phyloP scores from a whole-genome alignment of 495 filamentous ascomycete species.

The Lentithecium fluviatile region DNA sequence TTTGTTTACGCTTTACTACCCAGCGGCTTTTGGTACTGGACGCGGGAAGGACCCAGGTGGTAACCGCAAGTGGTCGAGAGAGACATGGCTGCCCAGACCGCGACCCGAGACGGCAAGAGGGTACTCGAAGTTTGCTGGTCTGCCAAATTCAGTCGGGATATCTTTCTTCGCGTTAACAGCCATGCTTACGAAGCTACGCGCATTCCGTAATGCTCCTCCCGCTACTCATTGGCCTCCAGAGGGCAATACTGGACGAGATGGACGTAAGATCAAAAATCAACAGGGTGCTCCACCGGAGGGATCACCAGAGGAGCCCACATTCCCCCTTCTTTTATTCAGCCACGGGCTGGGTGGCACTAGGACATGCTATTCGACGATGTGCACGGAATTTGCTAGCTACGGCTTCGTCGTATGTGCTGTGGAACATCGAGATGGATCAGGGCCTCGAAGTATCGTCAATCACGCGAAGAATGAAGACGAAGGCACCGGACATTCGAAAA shows the following conservation, averaged over 20 bases:
- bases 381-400: slow-evolving; percentile 49
- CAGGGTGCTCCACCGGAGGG: slow-evolving; percentile 36
- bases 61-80: slow-evolving; percentile 45
- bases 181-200: slow-evolving; percentile 59
- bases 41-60: slow-evolving; percentile 32
- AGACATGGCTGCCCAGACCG: slow-evolving; percentile 57
- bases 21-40: slow-evolving; percentile 33
- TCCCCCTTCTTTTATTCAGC: slow-evolving; percentile 49
- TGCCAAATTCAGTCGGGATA: slow-evolving; percentile 46
- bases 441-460: slow-evolving; percentile 46
- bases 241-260: slow-evolving; percentile 30
- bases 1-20: slow-evolving; percentile 47
- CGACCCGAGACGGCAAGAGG: slow-evolving; percentile 51
- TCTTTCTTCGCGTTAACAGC: slow-evolving; percentile 51
- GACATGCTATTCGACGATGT: slow-evolving; percentile 48
- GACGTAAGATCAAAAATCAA: slow-evolving; percentile 38
- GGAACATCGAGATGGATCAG: slow-evolving; percentile 49
- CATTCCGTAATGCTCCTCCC: slow-evolving; percentile 53
- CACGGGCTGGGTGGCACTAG: slow-evolving; percentile 49
- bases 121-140: slow-evolving; percentile 54
- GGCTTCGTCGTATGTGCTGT: slow-evolving; percentile 50
- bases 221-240: slow-evolving; percentile 47
- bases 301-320: slow-evolving; percentile 39
- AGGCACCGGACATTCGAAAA: slow-evolving; percentile 35
- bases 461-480: slow-evolving; percentile 38